phyloP scores from a whole-genome alignment of 169 alveolate genomes.

The Cryptosporidium viatorum region DNA sequence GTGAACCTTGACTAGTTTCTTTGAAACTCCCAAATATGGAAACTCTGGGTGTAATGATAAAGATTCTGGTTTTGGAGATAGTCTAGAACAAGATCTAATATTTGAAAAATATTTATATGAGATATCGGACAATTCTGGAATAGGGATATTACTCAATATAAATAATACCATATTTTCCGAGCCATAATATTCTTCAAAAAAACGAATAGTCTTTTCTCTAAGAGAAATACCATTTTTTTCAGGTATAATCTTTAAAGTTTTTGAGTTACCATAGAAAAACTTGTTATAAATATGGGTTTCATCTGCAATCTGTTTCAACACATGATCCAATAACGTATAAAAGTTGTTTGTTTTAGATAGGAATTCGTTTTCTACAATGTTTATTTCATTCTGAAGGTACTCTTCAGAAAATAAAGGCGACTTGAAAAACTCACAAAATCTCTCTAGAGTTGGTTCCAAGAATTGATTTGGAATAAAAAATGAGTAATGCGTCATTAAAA shows the following conservation, averaged over 20 bases:
- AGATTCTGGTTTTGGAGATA: conserved; percentile 2
- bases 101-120: conserved; percentile 10
- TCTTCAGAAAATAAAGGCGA: conserved; percentile 39
- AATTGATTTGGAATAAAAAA: conserved; percentile 25
- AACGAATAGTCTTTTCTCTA: conserved; percentile 26
- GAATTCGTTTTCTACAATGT: conserved; percentile 26
- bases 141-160: conserved; percentile 9
- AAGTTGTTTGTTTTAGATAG: conserved; percentile 29
- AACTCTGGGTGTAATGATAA: conserved; percentile 16
- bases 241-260: conserved; percentile 8
- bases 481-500: conserved; percentile 42
- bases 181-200: conserved; percentile 34
- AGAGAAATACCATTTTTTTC: conserved; percentile 30
- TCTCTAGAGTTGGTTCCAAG: conserved; percentile 28
- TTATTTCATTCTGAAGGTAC: conserved; percentile 26
- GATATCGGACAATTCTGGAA: neutral
- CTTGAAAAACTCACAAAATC: conserved; percentile 62
- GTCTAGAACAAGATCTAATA: neutral
- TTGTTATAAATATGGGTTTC: conserved; percentile 45
- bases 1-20: conserved; percentile 10
- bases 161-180: conserved; percentile 39
- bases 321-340: conserved; percentile 33
- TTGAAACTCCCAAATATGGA: conserved; percentile 24
- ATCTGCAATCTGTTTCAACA: conserved; percentile 29
- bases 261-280: conserved; percentile 25